Evolutionary conservation across 495 filamentous ascomycete species (phyloP).

Genomic region (Podospora comata): DNA sequence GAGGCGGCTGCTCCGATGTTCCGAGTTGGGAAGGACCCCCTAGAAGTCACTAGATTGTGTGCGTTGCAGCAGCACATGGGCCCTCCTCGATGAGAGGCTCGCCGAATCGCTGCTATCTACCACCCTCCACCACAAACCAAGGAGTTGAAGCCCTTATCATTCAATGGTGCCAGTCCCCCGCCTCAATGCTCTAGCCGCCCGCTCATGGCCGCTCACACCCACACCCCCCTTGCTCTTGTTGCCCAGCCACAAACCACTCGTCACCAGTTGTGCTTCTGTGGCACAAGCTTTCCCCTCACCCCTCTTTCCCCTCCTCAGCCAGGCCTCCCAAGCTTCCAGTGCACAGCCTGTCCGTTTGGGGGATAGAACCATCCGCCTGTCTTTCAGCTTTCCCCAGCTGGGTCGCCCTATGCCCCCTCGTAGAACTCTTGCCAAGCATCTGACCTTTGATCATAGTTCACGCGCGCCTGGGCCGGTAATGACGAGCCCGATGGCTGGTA

Average conservation of each 20-base stretch:
- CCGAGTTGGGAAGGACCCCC: conserved; percentile 17
- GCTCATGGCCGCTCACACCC: not conserved
- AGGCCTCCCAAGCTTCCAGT: not conserved
- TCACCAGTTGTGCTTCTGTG: not conserved
- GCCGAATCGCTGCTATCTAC: conserved; percentile 15
- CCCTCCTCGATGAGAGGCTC: conserved; percentile 1
- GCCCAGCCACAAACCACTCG: conserved; percentile 14
- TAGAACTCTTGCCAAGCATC: not conserved
- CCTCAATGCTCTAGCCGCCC: conserved; percentile 10
- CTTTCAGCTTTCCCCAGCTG: not conserved
- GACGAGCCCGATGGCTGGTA: not conserved
- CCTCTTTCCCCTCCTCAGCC: not conserved
- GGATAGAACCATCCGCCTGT: not conserved
- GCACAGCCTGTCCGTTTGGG: not conserved
- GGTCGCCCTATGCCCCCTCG: conserved; percentile 1
- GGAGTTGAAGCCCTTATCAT: conserved; percentile 20
- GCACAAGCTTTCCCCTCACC: conserved; percentile 2
- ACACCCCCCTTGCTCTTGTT: too few relatives aligned
- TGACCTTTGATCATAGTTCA: not conserved
- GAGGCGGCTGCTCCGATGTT: conserved; percentile 10
- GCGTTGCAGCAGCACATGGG: conserved; percentile 8
- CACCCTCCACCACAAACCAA: conserved; percentile 21
- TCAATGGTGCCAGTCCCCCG: conserved; percentile 1
- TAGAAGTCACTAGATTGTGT: conserved; percentile 2
- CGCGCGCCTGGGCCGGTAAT: not conserved